Conservation (phyloP, 1,139 yeast genomes). For the Citeromyces hawaiiensis region DNA sequence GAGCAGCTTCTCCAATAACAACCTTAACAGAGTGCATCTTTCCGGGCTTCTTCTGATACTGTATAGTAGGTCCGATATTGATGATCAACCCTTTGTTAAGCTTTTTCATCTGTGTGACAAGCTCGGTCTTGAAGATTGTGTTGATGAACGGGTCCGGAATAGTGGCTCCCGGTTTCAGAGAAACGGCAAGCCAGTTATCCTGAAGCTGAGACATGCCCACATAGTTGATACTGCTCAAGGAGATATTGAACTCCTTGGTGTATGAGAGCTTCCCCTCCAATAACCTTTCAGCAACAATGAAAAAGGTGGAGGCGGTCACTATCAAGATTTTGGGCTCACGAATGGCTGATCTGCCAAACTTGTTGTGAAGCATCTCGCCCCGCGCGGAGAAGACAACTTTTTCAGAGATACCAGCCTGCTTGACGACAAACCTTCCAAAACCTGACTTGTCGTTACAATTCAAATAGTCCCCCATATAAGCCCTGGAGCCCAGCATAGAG, state of each 20-base stretch:
- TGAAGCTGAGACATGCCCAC: conserved; percentile 64
- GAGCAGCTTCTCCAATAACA: conserved; percentile 44
- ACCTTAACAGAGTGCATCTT: conserved; percentile 65
- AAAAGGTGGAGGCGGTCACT: conserved; percentile 47
- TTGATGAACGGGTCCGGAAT: conserved; percentile 74
- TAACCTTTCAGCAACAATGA: conserved; percentile 56
- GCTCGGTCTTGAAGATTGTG: conserved; percentile 80
- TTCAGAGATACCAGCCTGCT: conserved; percentile 59
- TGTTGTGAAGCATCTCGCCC: conserved; percentile 72
- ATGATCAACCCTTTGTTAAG: conserved; percentile 46
- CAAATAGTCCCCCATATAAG: conserved; percentile 90
- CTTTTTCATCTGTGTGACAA: conserved; percentile 62
- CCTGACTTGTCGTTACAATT: conserved; percentile 69
- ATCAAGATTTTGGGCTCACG: conserved; percentile 64
- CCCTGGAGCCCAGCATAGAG: conserved; percentile 79
- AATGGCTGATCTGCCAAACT: conserved; percentile 87
- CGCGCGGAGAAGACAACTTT: conserved; percentile 63
- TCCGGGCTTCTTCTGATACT: conserved; percentile 87
- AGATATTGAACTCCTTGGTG: conserved; percentile 49
- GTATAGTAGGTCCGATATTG: conserved; percentile 58
- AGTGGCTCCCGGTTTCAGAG: conserved; percentile 32
- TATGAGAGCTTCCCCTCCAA: conserved; percentile 63
- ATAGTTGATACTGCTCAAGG: conserved; percentile 45
- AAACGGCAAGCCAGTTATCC: conserved; percentile 89
- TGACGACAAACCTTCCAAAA: conserved; percentile 33